Evolutionary conservation across 495 filamentous ascomycete genomes (phyloP), one percentile per base, ranked within the genome.

Genomic region (Penicillium nucicola): DNA sequence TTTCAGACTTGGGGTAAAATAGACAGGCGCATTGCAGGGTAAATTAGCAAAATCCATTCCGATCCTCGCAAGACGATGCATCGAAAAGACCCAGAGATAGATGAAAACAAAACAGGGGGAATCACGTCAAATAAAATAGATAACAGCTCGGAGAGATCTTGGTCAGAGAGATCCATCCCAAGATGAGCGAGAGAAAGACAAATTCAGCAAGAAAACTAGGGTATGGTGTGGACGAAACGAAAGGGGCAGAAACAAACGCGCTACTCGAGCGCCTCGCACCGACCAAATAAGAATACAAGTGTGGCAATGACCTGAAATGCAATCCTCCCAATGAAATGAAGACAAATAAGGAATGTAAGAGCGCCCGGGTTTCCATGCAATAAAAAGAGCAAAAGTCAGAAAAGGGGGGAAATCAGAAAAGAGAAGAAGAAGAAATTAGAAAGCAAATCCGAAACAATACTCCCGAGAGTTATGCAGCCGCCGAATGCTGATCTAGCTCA

Each of bases 401-500:
- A 52, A 42, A 19, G 33, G 9, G 45, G 20, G 42, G 45, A 53
- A 46, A 14, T 23, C 46, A 42, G 13, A 57, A 48, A 23, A 49
- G 30, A 47, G 38, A 45, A 45, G 35, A 57, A 43, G 28, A 45
- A 20, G 47, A 55, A 47, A 45, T 52, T n/a, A 45, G 36, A 62
- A 55, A 60, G 50, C 60, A 64, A 66, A 65, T 60, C 62, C 62
- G 51, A 60, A 67, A 66, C 66, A 69, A 67, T 68, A 69, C 66
- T 71, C 68, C 72, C 56, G 63, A 66, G 65, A 68, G 64, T 62
- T 66, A 66, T 67, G 58, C 64, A 69, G 64, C 70, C 70, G 64
- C 73, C 71, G 62, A 68, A 74, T 75, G 71, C 71, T 74, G 65
- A 64, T 75, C 71, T 74, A 75, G 65, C 70, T 65, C 62, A 42